Evolutionary conservation across 768 basidiomycete genomes (phyloP).

Genomic region (Pisolithus marmoratus): DNA sequence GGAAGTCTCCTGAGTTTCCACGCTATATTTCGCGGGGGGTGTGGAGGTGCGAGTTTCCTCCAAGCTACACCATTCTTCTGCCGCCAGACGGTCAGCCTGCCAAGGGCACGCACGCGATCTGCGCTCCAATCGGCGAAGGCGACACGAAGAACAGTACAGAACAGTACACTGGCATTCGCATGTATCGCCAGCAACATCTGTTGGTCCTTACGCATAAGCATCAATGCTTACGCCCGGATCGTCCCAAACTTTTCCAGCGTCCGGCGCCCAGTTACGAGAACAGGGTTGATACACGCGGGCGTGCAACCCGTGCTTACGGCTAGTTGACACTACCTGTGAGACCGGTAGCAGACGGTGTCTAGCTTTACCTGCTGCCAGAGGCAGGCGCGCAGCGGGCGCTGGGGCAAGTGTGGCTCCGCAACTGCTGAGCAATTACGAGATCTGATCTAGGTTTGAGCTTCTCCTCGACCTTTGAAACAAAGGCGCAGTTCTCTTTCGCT

Average conservation of each 20-base stretch:
- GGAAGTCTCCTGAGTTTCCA: neutral
- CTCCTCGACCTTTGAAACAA: conserved; percentile 18
- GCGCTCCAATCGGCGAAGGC: conserved; percentile 72
- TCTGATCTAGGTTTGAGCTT: conserved; percentile 22
- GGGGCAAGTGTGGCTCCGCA: conserved; percentile 56
- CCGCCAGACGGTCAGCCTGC: conserved; percentile 71
- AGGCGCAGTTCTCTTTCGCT: conserved; percentile 12
- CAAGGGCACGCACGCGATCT: conserved; percentile 54
- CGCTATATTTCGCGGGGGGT: conserved; percentile 2
- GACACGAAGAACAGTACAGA: conserved; percentile 57
- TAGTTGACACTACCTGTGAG: conserved; percentile 44
- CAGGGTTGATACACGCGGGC: conserved; percentile 56
- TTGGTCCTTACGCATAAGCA: conserved; percentile 56
- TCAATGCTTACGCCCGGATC: conserved; percentile 42
- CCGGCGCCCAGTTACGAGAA: conserved; percentile 68
- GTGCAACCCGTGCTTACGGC: conserved; percentile 50
- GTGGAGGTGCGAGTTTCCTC: conserved; percentile 41
- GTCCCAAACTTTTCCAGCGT: conserved; percentile 61
- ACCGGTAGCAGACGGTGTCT: conserved; percentile 46
- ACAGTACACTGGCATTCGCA: conserved; percentile 56
- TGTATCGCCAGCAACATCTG: conserved; percentile 7
- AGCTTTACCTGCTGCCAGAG: conserved; percentile 34
- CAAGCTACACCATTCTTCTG: conserved; percentile 69
- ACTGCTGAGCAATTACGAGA: conserved; percentile 1
- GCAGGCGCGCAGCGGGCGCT: conserved; percentile 61